phyloP scores from a whole-genome alignment of 2,329 filamentous ascomycete species.

The Colletotrichum paranaense region DNA sequence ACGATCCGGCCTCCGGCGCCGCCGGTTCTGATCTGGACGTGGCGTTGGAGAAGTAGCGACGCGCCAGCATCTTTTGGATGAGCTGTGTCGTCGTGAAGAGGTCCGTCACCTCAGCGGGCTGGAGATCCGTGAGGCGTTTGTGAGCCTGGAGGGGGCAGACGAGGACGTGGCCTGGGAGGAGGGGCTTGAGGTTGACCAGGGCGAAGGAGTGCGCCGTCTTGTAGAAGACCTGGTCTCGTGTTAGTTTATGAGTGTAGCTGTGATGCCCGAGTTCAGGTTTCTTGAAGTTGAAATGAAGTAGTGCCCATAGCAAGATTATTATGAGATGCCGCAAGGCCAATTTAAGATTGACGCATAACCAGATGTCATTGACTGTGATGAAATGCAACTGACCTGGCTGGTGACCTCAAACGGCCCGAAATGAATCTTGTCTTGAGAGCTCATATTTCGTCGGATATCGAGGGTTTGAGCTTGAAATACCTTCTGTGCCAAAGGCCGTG shows the following conservation, averaged over 20 bases:
- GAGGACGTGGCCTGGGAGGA: conserved; percentile 92
- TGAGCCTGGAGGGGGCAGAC: conserved; percentile 80
- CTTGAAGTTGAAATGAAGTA: neutral
- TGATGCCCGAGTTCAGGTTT: no score
- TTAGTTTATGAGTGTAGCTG: neutral
- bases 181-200: conserved; percentile 94
- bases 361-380: neutral
- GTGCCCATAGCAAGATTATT: neutral
- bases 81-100: conserved; percentile 89
- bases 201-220: conserved; percentile 83
- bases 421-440: conserved; percentile 55
- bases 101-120: conserved; percentile 77
- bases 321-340: neutral
- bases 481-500: neutral
- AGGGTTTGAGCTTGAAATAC: neutral
- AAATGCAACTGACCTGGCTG: conserved; percentile 66
- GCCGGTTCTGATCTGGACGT: conserved; percentile 57
- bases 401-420: conserved; percentile 85
- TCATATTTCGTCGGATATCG: conserved; percentile 40
- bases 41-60: conserved; percentile 58
- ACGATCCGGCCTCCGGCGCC: conserved; percentile 70
- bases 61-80: conserved; percentile 80
- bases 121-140: conserved; percentile 80
- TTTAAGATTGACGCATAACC: no score
- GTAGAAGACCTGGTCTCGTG: conserved; percentile 80